These are phyloP conservation scores for Epicoccum sorghinum DNA, from an alignment of 2,329 filamentous ascomycete genomes.

Conservation along the genomic window DNA sequence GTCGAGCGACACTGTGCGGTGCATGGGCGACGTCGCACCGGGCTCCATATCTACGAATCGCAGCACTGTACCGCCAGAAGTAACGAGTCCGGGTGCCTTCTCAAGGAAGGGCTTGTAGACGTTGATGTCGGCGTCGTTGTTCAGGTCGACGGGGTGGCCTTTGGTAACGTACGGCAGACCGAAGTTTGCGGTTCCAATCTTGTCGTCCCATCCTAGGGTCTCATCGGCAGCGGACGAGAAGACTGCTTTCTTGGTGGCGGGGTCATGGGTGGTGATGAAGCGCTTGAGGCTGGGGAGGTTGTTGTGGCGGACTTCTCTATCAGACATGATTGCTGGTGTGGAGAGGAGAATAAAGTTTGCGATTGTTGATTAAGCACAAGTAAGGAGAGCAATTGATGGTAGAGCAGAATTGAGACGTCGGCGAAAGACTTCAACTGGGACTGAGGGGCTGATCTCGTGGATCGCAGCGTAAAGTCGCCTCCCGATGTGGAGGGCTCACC, in stretches of 20 bases:
- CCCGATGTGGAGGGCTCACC: constrained; percentile 12
- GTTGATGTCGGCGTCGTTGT: constrained; percentile 53
- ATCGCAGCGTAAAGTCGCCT: background rate
- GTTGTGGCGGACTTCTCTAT: constrained; percentile 21
- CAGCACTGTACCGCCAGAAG: constrained; percentile 54
- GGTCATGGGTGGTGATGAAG: constrained; percentile 46
- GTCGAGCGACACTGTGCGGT: constrained; percentile 47
- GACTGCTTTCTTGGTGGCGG: constrained; percentile 39
- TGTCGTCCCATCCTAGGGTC: constrained; percentile 22
- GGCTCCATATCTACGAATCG: constrained; percentile 47
- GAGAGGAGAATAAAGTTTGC: background rate
- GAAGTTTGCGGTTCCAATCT: constrained; percentile 46
- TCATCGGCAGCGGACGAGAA: constrained; percentile 38
- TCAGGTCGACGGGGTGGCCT: constrained; percentile 54
- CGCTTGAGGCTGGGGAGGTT: constrained; percentile 39
- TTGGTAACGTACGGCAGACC: constrained; percentile 57
- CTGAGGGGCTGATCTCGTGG: background rate
- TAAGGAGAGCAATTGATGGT: background rate
- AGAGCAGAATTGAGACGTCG: too few relatives aligned
- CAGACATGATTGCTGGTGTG: constrained; percentile 19
- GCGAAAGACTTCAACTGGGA: background rate
- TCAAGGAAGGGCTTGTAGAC: constrained; percentile 53
- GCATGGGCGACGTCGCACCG: constrained; percentile 42
- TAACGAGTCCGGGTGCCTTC: constrained; percentile 55
- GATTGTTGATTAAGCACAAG: background rate